Evolutionary conservation across 2,329 filamentous ascomycete species (phyloP), one percentile per base, ranked within the genome.

Genomic region (Phyllachora maydis): DNA sequence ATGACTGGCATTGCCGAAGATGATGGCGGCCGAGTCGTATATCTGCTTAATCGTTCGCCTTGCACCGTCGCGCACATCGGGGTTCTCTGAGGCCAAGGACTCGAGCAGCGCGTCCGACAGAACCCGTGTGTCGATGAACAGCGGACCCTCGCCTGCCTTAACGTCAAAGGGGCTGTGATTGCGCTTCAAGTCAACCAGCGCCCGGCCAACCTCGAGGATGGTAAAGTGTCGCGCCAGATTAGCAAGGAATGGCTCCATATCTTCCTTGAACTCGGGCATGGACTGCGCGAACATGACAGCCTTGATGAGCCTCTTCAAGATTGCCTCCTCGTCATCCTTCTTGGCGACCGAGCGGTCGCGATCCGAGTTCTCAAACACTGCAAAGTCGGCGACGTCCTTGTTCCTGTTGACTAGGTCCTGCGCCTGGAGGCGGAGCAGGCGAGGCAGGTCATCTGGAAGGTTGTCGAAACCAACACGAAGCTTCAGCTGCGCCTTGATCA

Each of bases 31-130:
- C 9, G 79, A 66, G 31, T 78, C 70, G 38, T 82, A 75, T 28
- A 93, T 70, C 21, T 75, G 70, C 28, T 70, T 58, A 36, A 95
- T 73, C 1, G 77, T 74, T 23, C 65, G 57, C 45, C 90, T 72
- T 1, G 83, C 85, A 11, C 77, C 74, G 28, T 90, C 78, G 14
- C 83, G 73, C 12, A 95, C 74, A 21, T 67, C 65, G 8, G 61
- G 58, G 30, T 81, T 63, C 34, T 98, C 85, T 1, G 82, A 93
- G 5, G 88, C 75, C 21, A 98, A 55, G 10, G 75, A 88, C 34
- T 95, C 82, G 3, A 88, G 72, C 24, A 98, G 71, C 6, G 83
- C 85, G 40, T 95, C 82, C 1, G 77, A 79, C 14, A 99, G 59
- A 14, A 90, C 63, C 19, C 77, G 64, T n/a, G 72, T 81, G 36